Evolutionary conservation across 2,329 filamentous ascomycete genomes (phyloP).

Genomic region (Scorias spongiosa): DNA sequence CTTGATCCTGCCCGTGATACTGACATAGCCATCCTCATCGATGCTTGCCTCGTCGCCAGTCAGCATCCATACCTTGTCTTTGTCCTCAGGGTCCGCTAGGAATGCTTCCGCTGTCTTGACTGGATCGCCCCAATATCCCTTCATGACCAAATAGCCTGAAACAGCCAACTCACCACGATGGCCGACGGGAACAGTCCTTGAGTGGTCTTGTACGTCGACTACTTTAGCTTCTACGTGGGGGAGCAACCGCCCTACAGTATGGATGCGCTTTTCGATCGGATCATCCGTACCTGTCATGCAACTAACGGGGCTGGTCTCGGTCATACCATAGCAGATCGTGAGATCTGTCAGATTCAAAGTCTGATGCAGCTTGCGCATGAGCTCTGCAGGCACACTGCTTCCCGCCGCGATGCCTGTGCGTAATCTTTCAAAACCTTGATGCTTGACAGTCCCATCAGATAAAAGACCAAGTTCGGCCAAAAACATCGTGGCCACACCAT

Average conservation of each 20-base stretch:
- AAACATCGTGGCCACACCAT: constrained; percentile 93
- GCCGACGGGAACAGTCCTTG: constrained; percentile 44
- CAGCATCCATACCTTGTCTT: constrained; percentile 63
- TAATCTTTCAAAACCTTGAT: constrained; percentile 47
- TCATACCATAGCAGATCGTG: constrained; percentile 95
- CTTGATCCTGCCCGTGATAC: constrained; percentile 84
- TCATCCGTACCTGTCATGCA: constrained; percentile 73
- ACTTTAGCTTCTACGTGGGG: constrained; percentile 71
- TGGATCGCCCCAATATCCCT: constrained; percentile 72
- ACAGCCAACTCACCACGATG: constrained; percentile 68
- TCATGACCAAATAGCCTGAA: constrained; percentile 77
- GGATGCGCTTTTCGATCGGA: constrained; percentile 55
- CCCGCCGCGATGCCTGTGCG: constrained; percentile 88
- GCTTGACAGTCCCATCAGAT: constrained; percentile 15
- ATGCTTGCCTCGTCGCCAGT: constrained; percentile 85
- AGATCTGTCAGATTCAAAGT: constrained; percentile 64
- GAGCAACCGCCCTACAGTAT: constrained; percentile 64
- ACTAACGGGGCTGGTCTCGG: constrained; percentile 62
- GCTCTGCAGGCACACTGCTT: constrained; percentile 62
- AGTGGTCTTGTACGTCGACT: constrained; percentile 51
- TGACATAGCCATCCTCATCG: constrained; percentile 67
- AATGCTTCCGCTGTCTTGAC: constrained; percentile 54
- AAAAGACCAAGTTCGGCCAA: constrained; percentile 72
- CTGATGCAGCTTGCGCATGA: constrained; percentile 64
- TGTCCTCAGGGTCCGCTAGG: constrained; percentile 39